These are phyloP conservation scores for Xylariaceae sp. DNA, from an alignment of 2,329 filamentous ascomycete species.

Conservation along the genomic window DNA sequence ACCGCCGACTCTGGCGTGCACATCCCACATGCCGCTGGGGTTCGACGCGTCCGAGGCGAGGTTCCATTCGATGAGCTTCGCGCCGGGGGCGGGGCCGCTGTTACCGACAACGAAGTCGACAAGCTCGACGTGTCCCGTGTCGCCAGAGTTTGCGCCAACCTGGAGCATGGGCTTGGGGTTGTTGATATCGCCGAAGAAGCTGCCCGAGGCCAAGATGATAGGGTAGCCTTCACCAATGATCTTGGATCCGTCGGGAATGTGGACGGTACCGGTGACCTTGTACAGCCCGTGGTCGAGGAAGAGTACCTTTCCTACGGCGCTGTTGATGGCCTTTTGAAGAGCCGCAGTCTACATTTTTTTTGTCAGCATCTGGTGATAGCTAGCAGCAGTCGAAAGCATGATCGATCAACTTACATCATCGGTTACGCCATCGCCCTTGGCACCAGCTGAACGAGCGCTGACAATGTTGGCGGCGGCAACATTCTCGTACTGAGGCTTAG, in stretches of 20 bases:
- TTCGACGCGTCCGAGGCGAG: conserved; percentile 40
- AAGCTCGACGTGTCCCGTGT: conserved; percentile 62
- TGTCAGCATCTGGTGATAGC: conserved; percentile 23
- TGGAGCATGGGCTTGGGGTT: conserved; percentile 60
- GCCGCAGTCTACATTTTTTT: conserved; percentile 41
- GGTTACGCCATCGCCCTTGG: conserved; percentile 62
- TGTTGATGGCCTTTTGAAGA: conserved; percentile 51
- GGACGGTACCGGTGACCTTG: conserved; percentile 42
- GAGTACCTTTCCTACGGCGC: conserved; percentile 46
- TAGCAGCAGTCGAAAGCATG: conserved; percentile 32
- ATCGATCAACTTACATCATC: conserved; percentile 58
- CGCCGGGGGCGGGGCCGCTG: conserved; percentile 60
- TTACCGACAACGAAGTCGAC: conserved; percentile 68
- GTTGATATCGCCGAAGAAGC: conserved; percentile 49
- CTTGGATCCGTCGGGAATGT: conserved; percentile 38
- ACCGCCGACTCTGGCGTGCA: conserved; percentile 69
- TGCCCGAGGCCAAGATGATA: conserved; percentile 49
- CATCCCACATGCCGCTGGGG: conserved; percentile 63
- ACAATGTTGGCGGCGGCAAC: conserved; percentile 54
- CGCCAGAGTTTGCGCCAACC: conserved; percentile 54
- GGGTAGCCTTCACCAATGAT: conserved; percentile 32
- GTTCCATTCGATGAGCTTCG: conserved; percentile 69
- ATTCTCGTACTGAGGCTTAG: conserved; percentile 67
- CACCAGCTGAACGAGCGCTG: conserved; percentile 47
- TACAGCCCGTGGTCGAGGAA: conserved; percentile 56